Conservation (phyloP, 163 green algal genomes). For the Scenedesmus sp. region DNA sequence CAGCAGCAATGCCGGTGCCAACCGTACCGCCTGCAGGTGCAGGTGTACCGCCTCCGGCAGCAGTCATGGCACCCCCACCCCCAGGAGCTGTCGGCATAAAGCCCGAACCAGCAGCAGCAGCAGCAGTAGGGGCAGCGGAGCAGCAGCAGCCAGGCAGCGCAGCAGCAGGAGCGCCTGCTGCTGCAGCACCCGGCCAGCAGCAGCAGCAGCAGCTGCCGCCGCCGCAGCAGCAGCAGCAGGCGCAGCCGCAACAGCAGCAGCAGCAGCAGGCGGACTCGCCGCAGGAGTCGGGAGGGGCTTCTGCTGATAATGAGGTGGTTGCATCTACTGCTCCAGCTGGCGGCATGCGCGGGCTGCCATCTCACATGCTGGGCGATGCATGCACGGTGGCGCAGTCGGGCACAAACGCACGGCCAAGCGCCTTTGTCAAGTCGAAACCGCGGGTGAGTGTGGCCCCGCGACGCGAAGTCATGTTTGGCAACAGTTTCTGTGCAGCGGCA, state of each 20-base stretch:
- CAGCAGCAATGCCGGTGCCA: background rate
- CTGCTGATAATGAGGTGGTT: constrained; percentile 15
- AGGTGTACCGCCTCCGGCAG: constrained; percentile 7
- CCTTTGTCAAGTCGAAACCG: constrained; percentile 46
- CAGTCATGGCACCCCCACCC: background rate
- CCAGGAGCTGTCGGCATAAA: background rate
- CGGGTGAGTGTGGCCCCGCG: background rate
- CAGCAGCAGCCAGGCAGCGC: constrained; percentile 12
- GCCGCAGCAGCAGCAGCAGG: constrained; percentile 19
- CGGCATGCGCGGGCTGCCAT: background rate
- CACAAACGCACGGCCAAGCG: constrained; percentile 38
- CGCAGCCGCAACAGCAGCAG: constrained; percentile 2
- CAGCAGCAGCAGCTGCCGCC: background rate
- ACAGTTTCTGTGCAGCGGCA: background rate
- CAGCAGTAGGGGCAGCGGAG: background rate
- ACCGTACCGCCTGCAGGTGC: constrained; percentile 4
- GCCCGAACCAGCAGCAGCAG: background rate
- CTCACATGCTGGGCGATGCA: constrained; percentile 28
- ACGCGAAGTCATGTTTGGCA: background rate
- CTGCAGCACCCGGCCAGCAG: background rate
- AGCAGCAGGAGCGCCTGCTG: constrained; percentile 31
- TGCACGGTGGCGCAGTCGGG: constrained; percentile 41
- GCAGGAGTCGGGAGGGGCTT: constrained; percentile 8
- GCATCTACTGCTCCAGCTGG: constrained; percentile 23
- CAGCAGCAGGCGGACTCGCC: constrained; percentile 33